phyloP scores from a whole-genome alignment of 1,139 yeast genomes.

The Schizosaccharomyces versatilis region DNA sequence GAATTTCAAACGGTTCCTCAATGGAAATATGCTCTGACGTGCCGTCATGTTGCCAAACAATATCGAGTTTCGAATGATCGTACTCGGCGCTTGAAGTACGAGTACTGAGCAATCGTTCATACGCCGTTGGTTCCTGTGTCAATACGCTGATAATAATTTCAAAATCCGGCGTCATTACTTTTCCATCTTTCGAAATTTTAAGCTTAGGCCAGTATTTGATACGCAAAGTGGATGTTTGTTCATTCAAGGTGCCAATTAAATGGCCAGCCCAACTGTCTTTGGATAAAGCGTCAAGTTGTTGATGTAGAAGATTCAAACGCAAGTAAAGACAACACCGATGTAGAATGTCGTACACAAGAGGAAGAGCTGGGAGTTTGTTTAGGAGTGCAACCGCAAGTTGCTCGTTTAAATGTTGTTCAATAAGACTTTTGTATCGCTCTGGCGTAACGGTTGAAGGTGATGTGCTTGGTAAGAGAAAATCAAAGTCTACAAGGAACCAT shows the following conservation, averaged over 20 bases:
- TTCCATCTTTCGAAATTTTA: neutral
- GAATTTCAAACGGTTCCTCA: neutral
- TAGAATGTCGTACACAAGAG: neutral
- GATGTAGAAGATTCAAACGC: neutral
- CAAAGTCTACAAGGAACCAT: conserved; percentile 51
- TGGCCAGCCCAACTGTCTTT: neutral
- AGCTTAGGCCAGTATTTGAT: neutral
- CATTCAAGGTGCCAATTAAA: neutral
- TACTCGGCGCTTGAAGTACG: neutral
- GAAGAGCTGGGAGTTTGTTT: neutral
- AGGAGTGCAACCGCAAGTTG: neutral
- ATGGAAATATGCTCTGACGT: neutral
- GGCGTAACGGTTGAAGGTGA: neutral
- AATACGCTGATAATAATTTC: neutral
- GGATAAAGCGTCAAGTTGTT: neutral
- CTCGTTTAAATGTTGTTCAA: neutral
- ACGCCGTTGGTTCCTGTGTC: neutral
- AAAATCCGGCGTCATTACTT: neutral
- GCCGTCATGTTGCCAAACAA: neutral
- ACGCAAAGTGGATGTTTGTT: neutral
- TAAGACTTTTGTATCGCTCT: neutral
- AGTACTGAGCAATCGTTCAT: neutral
- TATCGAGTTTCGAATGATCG: neutral
- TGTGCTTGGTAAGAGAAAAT: conserved; percentile 16
- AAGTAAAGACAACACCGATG: neutral